These are phyloP conservation scores for Aegilops tauschii DNA, from an alignment of 176 grass and related monocot genomes.

Conservation along the genomic window DNA sequence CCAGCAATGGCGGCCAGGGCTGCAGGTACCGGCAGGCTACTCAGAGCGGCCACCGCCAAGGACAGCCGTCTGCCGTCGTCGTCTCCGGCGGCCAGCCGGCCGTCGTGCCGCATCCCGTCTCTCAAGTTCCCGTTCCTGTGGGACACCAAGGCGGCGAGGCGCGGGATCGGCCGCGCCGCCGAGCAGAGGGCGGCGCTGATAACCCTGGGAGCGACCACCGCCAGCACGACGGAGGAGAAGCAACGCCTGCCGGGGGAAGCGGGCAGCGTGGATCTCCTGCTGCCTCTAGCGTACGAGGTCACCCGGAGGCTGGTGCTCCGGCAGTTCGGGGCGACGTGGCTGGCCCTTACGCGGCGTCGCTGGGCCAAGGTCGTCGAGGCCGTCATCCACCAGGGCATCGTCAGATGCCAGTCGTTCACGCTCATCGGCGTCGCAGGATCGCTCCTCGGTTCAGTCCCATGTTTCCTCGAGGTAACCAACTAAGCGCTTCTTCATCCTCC, in stretches of 20 bases:
- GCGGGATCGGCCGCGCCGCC: neutral
- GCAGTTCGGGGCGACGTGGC: neutral
- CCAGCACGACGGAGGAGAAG: neutral
- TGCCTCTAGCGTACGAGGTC: constrained; percentile 47
- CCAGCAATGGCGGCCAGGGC: constrained; percentile 41
- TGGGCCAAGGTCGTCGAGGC: constrained; percentile 44
- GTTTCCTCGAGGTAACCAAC: constrained; percentile 63
- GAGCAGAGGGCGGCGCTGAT: constrained; percentile 31
- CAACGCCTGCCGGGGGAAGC: neutral
- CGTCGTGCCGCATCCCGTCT: constrained; percentile 22
- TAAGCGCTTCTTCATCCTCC: neutral
- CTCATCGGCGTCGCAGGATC: constrained; percentile 79
- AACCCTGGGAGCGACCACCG: constrained; percentile 5
- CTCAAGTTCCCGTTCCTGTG: constrained; percentile 29
- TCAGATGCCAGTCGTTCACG: constrained; percentile 63
- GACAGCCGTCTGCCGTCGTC: neutral
- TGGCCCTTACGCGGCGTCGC: neutral
- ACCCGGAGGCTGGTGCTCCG: constrained; percentile 27
- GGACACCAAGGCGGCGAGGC: neutral
- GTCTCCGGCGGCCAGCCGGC: neutral
- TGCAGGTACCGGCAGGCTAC: constrained; percentile 12
- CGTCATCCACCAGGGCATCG: constrained; percentile 52
- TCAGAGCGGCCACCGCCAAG: constrained; percentile 2
- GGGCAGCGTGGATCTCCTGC: constrained; percentile 3
- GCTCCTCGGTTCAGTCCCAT: constrained; percentile 74